These are phyloP conservation scores for Myriosclerotinia curreyana DNA, from an alignment of 2,329 filamentous ascomycete species.

Conservation along the genomic window DNA sequence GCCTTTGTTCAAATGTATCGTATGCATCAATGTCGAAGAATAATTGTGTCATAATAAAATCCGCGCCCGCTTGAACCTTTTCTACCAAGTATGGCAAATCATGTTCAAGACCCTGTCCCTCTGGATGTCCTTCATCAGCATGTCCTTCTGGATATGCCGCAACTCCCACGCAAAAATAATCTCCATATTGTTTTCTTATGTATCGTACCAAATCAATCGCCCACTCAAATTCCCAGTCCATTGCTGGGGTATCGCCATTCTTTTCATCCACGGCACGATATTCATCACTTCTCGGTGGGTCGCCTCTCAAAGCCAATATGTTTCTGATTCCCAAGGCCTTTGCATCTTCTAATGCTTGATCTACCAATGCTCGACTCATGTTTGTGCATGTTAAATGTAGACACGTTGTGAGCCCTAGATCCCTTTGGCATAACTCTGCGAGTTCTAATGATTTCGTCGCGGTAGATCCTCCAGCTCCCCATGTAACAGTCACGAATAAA, in stretches of 20 bases:
- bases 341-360: conserved; percentile 85
- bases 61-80: conserved; percentile 86
- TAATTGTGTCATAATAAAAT: conserved; percentile 98
- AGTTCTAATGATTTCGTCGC: conserved; percentile 88
- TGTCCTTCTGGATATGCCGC: conserved; percentile 95
- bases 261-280: conserved; percentile 66
- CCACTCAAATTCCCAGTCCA: conserved; percentile 71
- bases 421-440: conserved; percentile 90
- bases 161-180: conserved; percentile 96
- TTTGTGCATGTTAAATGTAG: conserved; percentile 97
- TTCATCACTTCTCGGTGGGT: conserved; percentile 85
- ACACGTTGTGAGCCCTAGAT: conserved; percentile 89
- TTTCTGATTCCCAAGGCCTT: conserved; percentile 90
- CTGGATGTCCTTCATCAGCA: conserved; percentile 81
- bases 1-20: conserved; percentile 68
- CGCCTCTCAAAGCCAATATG: conserved; percentile 86
- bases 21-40: conserved; percentile 92
- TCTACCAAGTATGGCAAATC: conserved; percentile 88
- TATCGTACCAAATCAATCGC: conserved; percentile 87
- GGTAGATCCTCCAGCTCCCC: conserved; percentile 94
- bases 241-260: conserved; percentile 51
- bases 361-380: conserved; percentile 83
- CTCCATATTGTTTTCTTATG: conserved; percentile 78
- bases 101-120: conserved; percentile 64
- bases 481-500: conserved; percentile 95